Conservation (phyloP, 2,329 filamentous ascomycete species). For the Penicillium paneum region DNA sequence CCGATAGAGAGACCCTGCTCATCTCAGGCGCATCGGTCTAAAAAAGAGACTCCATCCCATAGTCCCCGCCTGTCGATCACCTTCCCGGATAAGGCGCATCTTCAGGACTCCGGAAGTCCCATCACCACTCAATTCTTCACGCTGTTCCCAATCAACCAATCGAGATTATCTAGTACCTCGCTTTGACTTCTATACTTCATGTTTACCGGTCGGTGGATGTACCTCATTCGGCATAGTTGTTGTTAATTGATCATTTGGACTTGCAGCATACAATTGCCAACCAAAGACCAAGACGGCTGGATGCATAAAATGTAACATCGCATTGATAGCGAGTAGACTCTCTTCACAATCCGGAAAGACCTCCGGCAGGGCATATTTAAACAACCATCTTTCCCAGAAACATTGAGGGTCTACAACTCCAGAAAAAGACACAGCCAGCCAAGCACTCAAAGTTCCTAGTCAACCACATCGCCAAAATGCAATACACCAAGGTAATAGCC, state of each 20-base stretch:
- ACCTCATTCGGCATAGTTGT: conserved; percentile 12
- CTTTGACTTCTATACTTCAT: not conserved
- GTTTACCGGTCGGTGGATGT: conserved; percentile 16
- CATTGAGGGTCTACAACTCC: not conserved
- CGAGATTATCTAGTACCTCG: not conserved
- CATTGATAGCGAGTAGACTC: not conserved
- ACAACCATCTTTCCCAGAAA: not conserved
- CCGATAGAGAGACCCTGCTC: conserved; percentile 6
- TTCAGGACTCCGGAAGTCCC: not conserved
- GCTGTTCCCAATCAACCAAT: conserved; percentile 9
- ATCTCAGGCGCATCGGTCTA: not conserved
- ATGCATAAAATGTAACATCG: conserved; percentile 17
- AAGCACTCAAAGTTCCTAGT: not conserved
- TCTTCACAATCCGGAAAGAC: not conserved
- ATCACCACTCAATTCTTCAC: conserved; percentile 20
- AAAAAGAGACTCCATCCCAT: not conserved
- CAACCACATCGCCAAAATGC: conserved; percentile 18
- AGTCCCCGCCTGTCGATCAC: conserved; percentile 13
- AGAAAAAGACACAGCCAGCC: not conserved
- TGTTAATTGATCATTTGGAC: not conserved
- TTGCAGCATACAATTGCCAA: conserved; percentile 1
- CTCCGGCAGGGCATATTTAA: conserved; percentile 7
- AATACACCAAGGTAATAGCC: conserved; percentile 23
- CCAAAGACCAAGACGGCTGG: not conserved
- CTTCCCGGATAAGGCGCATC: not conserved